A percentile compares a stretch with the other conserved stretches of the same genome.
Evolutionary conservation across 75 land plant species (phyloP).

Genomic region (Sequoia sempervirens): DNA sequence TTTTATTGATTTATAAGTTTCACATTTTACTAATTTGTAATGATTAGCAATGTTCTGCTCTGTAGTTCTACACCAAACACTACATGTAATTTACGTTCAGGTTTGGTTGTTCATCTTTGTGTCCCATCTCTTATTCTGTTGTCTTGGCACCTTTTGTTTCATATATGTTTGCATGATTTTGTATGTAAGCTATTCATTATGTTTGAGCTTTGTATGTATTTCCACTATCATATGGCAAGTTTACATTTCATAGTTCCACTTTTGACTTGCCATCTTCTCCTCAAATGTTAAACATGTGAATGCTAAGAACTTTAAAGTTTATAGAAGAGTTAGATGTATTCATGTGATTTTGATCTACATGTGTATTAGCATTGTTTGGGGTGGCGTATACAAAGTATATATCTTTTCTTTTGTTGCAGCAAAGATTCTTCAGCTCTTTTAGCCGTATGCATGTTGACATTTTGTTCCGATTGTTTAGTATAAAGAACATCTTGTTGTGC

Average conservation of each 20-base stretch:
- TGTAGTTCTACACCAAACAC: background rate
- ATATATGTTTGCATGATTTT: background rate
- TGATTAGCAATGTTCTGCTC: background rate
- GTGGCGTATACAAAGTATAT: background rate
- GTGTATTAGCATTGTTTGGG: background rate
- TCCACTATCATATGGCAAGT: background rate
- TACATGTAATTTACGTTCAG: background rate
- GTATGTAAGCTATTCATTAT: background rate
- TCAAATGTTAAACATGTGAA: background rate
- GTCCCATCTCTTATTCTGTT: background rate
- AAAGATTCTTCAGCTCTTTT: background rate
- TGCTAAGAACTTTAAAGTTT: background rate
- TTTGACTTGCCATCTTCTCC: background rate
- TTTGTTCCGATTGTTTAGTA: background rate
- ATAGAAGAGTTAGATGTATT: background rate
- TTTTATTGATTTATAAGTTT: background rate
- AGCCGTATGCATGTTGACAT: background rate
- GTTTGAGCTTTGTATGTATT: background rate
- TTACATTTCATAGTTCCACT: background rate
- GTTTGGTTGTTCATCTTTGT: background rate
- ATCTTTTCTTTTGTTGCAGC: background rate
- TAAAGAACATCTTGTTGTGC: background rate
- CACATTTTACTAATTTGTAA: background rate
- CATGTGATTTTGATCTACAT: background rate
- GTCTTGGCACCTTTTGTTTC: background rate